Percentiles rank a stretch among this genome's conserved stretches.
Evolutionary conservation across 495 filamentous ascomycete species (phyloP).

Genomic region (Aspergillus baeticus): DNA sequence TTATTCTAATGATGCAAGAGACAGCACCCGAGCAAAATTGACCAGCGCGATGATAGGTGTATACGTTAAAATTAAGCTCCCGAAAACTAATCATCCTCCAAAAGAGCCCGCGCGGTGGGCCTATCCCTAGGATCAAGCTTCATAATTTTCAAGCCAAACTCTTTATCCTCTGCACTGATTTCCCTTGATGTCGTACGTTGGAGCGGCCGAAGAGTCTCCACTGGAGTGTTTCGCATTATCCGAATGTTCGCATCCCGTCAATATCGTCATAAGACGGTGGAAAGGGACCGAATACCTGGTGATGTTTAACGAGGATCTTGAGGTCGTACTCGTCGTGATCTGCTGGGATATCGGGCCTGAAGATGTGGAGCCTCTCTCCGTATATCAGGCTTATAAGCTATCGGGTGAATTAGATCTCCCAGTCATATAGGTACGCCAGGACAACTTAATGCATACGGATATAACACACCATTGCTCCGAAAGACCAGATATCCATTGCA

Average conservation of each 20-base stretch:
- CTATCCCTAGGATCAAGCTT: constrained; percentile 30
- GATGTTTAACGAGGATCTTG: constrained; percentile 39
- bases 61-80: too few relatives aligned
- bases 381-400: constrained; percentile 43
- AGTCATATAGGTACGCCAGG: neutral
- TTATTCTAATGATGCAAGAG: too few relatives aligned
- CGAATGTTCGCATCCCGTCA: constrained; percentile 17
- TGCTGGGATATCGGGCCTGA: constrained; percentile 37
- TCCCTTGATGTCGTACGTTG: constrained; percentile 20
- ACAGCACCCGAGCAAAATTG: too few relatives aligned
- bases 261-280: constrained; percentile 32
- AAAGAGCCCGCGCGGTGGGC: constrained; percentile 21
- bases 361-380: constrained; percentile 41
- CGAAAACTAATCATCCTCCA: constrained; percentile 23
- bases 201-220: constrained; percentile 23
- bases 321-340: constrained; percentile 40
- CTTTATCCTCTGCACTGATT: constrained; percentile 25
- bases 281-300: constrained; percentile 43
- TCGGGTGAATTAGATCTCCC: constrained; percentile 1
- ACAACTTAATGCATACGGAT: neutral
- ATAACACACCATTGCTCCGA: constrained; percentile 33
- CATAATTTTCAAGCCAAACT: constrained; percentile 26
- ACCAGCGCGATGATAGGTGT: too few relatives aligned
- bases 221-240: constrained; percentile 23
- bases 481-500: constrained; percentile 46